phyloP scores from a whole-genome alignment of 495 filamentous ascomycete genomes.

The Acidiella bohemica region DNA sequence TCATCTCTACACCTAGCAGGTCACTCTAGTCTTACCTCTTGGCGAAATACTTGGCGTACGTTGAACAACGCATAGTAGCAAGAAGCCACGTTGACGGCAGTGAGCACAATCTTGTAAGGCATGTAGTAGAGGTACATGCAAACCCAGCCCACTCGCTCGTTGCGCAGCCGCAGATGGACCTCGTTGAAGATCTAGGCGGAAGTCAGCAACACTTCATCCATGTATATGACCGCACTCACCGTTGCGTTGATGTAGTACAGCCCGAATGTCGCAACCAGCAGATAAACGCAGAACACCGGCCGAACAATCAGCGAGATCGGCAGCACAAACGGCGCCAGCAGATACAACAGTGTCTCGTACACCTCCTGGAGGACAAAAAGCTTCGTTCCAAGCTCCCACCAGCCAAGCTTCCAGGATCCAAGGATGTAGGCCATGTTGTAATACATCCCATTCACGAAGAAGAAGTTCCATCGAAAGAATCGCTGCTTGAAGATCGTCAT shows the following conservation, averaged over 20 bases:
- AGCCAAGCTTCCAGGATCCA: conserved; percentile 35
- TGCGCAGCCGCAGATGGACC: conserved; percentile 32
- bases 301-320: conserved; percentile 35
- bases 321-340: conserved; percentile 35
- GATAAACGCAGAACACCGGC: conserved; percentile 26
- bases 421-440: conserved; percentile 37
- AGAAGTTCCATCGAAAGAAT: conserved; percentile 39
- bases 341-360: conserved; percentile 37
- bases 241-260: conserved; percentile 32
- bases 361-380: conserved; percentile 27
- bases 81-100: conserved; percentile 31
- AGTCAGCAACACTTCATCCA: conserved; percentile 4
- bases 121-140: conserved; percentile 30
- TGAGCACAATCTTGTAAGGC: conserved; percentile 32
- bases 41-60: conserved; percentile 34
- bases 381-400: conserved; percentile 38
- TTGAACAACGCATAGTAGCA: conserved; percentile 35
- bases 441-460: conserved; percentile 37
- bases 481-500: conserved; percentile 39
- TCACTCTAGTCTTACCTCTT: no score
- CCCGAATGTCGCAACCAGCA: conserved; percentile 25
- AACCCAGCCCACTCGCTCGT: conserved; percentile 25
- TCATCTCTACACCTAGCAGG: conserved; percentile 1
- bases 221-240: not conserved
- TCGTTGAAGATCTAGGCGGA: conserved; percentile 31